A percentile compares a stretch with the other conserved stretches of the same genome.
phyloP scores from a whole-genome alignment of 164 flowering plant species.

The Protea cynaroides region DNA sequence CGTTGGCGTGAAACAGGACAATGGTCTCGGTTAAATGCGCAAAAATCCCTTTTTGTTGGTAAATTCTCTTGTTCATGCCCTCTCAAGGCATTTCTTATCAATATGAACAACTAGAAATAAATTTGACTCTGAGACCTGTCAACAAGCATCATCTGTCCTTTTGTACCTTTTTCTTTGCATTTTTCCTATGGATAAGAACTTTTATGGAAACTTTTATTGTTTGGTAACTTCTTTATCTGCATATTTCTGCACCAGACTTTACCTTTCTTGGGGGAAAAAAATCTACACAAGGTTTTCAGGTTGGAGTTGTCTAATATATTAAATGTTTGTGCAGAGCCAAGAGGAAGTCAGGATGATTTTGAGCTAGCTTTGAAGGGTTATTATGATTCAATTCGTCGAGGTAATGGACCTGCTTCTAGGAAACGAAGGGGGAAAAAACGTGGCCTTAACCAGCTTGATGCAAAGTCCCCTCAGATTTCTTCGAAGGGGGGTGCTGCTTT shows the following conservation, averaged over 20 bases:
- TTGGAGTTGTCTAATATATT: neutral
- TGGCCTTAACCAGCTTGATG: slow-evolving; percentile 18
- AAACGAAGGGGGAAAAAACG: slow-evolving; percentile 46
- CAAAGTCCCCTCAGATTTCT: slow-evolving; percentile 9
- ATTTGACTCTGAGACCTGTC: too few relatives aligned
- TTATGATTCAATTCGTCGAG: slow-evolving; percentile 46
- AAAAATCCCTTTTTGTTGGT: slow-evolving; percentile 81
- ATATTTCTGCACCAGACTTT: neutral
- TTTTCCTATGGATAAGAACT: neutral
- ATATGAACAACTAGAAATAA: too few relatives aligned
- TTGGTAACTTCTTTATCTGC: neutral
- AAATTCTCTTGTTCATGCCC: slow-evolving; percentile 13
- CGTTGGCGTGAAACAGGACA: slow-evolving; percentile 94
- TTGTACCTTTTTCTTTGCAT: neutral
- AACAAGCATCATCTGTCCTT: neutral
- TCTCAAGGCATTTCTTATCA: too few relatives aligned
- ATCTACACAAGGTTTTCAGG: neutral
- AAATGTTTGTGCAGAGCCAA: slow-evolving; percentile 51
- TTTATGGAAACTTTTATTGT: neutral
- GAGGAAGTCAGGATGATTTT: slow-evolving; percentile 80
- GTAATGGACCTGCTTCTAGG: slow-evolving; percentile 25
- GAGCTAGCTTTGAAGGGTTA: slow-evolving; percentile 65
- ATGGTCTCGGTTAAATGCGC: slow-evolving; percentile 71
- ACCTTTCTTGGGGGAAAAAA: too few relatives aligned
- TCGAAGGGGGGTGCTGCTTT: slow-evolving; percentile 66